phyloP scores from a whole-genome alignment of 2,329 filamentous ascomycete genomes.

The Stachybotrys echinatus region DNA sequence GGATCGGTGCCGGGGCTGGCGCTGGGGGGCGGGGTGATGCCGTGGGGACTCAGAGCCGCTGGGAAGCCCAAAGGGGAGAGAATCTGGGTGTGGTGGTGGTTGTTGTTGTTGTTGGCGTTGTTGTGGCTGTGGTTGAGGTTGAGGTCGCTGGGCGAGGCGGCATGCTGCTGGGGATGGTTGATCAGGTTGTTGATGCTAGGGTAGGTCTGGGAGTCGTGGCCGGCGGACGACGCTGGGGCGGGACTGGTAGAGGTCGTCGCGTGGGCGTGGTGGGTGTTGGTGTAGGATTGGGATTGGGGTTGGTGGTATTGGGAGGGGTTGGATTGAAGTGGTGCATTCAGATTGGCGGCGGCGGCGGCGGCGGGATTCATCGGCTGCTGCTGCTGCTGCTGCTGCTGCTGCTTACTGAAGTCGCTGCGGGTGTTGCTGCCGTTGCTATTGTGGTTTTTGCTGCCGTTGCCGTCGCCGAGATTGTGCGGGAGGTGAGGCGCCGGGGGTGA shows the following conservation, averaged over 20 bases:
- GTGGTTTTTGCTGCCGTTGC: conserved; percentile 12
- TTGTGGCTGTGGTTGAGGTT: conserved; percentile 34
- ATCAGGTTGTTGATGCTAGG: conserved; percentile 82
- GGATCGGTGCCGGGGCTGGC: conserved; percentile 33
- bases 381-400: conserved; percentile 24
- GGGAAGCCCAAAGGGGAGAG: conserved; percentile 21
- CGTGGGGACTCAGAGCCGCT: conserved; percentile 17
- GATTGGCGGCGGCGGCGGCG: conserved; percentile 3
- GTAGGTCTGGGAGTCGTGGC: conserved; percentile 59
- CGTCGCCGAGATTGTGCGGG: conserved; percentile 11
- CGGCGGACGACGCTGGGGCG: conserved; percentile 21
- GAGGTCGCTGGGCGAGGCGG: conserved; percentile 29
- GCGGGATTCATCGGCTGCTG: no score
- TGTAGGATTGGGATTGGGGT: conserved; percentile 13
- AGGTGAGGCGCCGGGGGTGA: conserved; percentile 6
- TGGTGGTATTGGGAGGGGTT: conserved; percentile 8
- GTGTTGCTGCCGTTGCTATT: conserved; percentile 11
- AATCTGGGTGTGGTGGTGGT: conserved; percentile 13
- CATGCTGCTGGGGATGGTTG: no score
- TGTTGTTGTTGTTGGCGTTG: conserved; percentile 26
- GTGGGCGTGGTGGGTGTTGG: conserved; percentile 22
- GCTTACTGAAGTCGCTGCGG: conserved; percentile 7
- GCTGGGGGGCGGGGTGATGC: conserved; percentile 18
- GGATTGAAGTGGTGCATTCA: conserved; percentile 19
- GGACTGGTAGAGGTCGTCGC: conserved; percentile 20